These are phyloP conservation scores for Tricladium varicosporioides DNA, from an alignment of 2,329 filamentous ascomycete genomes.

Conservation along the genomic window DNA sequence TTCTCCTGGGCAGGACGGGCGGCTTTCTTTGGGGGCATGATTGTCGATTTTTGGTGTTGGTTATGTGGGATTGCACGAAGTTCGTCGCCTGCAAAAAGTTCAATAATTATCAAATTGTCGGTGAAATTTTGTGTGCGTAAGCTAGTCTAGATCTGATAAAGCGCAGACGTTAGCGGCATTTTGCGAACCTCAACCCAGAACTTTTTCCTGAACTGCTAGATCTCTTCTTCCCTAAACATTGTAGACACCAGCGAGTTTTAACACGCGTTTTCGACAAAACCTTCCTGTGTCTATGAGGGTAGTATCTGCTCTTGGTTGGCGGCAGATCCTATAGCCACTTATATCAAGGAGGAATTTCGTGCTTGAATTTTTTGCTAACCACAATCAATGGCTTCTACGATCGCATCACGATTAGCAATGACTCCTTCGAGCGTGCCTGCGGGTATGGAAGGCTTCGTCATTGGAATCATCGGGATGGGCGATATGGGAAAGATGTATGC, in stretches of 20 bases:
- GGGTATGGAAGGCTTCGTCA: constrained; percentile 55
- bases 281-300: too few species aligned
- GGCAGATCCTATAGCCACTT: neutral
- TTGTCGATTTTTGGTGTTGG: constrained; percentile 46
- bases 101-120: neutral
- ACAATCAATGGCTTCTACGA: neutral
- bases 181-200: neutral
- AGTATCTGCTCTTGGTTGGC: too few species aligned
- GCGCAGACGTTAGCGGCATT: neutral
- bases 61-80: constrained; percentile 17
- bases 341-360: too few species aligned
- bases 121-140: neutral
- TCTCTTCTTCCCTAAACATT: neutral
- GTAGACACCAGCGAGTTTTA: too few species aligned
- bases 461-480: constrained; percentile 98
- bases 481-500: constrained; percentile 99
- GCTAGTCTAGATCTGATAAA: neutral
- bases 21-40: constrained; percentile 94
- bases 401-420: constrained; percentile 3
- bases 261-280: too few species aligned
- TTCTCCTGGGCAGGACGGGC: constrained; percentile 87
- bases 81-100: constrained; percentile 14
- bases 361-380: too few species aligned
- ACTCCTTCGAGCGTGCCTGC: constrained; percentile 9
- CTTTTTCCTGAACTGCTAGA: neutral